Percentiles rank a stretch among this genome's conserved stretches.
phyloP scores from a whole-genome alignment of 2,329 filamentous ascomycete genomes.

The Cryphonectria carpinicola region DNA sequence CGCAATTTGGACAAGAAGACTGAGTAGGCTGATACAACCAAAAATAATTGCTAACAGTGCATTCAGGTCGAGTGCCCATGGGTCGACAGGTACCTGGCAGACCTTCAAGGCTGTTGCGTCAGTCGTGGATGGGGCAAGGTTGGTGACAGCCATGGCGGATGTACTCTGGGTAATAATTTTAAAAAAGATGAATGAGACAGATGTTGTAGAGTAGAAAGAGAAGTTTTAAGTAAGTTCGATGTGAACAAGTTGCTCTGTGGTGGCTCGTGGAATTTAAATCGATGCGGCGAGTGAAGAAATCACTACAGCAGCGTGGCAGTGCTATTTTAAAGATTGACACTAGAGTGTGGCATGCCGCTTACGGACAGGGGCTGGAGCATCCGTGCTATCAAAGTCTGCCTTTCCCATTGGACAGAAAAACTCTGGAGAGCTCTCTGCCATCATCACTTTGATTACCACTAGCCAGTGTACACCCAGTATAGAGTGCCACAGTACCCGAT shows the following conservation, averaged over 20 bases:
- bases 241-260: no score
- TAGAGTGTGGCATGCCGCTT: no score
- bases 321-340: no score
- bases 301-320: no score
- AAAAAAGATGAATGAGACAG: no score
- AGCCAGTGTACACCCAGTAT: neutral
- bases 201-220: no score
- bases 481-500: slow-evolving; percentile 17
- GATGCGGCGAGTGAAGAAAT: no score
- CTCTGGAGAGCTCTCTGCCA: slow-evolving; percentile 23
- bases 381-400: no score
- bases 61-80: slow-evolving; percentile 4
- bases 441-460: slow-evolving; percentile 18
- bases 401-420: no score
- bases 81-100: neutral
- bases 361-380: no score
- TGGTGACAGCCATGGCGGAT: neutral
- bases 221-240: no score
- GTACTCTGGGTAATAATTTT: neutral
- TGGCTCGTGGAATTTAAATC: no score
- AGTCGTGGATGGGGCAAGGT: neutral
- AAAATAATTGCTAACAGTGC: neutral
- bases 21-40: neutral
- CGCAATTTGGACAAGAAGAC: neutral
- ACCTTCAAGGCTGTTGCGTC: neutral